A percentile compares a stretch with the other conserved stretches of the same genome.
phyloP scores from a whole-genome alignment of 2,329 filamentous ascomycete species.

The Clarireedia monteithiana region DNA sequence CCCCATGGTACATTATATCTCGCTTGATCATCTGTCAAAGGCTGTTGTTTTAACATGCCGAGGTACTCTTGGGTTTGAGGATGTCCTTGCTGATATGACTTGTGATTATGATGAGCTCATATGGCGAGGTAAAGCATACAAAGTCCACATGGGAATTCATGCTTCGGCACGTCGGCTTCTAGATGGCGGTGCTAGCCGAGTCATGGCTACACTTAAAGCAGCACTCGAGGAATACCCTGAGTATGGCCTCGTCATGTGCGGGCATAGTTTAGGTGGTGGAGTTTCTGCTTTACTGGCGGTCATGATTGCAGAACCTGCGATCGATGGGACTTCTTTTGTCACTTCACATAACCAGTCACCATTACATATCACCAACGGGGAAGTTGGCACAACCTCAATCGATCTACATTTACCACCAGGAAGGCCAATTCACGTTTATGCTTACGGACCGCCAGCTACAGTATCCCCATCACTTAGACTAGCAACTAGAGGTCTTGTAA shows the following conservation, averaged over 20 bases:
- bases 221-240: slow-evolving; percentile 46
- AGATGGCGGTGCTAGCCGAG: slow-evolving; percentile 39
- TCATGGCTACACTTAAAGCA: slow-evolving; percentile 44
- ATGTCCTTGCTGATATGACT: slow-evolving; percentile 49
- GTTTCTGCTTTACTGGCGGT: slow-evolving; percentile 48
- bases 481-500: slow-evolving; percentile 66
- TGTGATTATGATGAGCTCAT: slow-evolving; percentile 45
- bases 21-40: slow-evolving; percentile 48
- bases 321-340: slow-evolving; percentile 35
- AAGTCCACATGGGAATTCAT: slow-evolving; percentile 50
- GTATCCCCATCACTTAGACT: slow-evolving; percentile 63
- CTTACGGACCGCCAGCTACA: slow-evolving; percentile 67
- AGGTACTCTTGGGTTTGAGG: slow-evolving; percentile 49
- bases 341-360: slow-evolving; percentile 64
- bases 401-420: slow-evolving; percentile 52
- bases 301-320: slow-evolving; percentile 41
- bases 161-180: slow-evolving; percentile 45
- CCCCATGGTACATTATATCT: slow-evolving; percentile 48
- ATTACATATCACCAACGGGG: slow-evolving; percentile 51
- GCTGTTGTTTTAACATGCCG: slow-evolving; percentile 47
- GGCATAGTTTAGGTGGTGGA: slow-evolving; percentile 47
- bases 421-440: slow-evolving; percentile 70
- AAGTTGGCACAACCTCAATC: slow-evolving; percentile 16
- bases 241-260: slow-evolving; percentile 48
- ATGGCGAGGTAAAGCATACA: slow-evolving; percentile 43